Percentiles rank a stretch among this genome's conserved stretches.
These are phyloP conservation scores for Xylaria sp. DNA, from an alignment of 2,329 filamentous ascomycete genomes.

Conservation along the genomic window DNA sequence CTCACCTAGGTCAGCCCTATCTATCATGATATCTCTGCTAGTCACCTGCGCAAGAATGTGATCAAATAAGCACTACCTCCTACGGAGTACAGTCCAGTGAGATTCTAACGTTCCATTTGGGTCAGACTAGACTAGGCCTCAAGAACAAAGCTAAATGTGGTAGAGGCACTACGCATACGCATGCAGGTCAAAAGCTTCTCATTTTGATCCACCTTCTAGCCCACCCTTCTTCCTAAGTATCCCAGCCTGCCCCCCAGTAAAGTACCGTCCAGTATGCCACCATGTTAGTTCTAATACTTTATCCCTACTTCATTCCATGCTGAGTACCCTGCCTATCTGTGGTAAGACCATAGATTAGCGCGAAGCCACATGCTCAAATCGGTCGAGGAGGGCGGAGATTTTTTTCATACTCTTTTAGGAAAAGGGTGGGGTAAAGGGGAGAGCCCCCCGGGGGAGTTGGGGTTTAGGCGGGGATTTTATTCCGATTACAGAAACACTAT, in stretches of 20 bases:
- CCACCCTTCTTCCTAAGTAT: too few relatives aligned
- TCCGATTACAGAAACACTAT: too few relatives aligned
- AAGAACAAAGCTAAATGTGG: background rate
- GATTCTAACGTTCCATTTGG: background rate
- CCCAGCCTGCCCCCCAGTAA: too few relatives aligned
- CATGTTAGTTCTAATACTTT: background rate
- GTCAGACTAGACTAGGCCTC: too few relatives aligned
- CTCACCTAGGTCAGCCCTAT: background rate
- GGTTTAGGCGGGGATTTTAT: too few relatives aligned
- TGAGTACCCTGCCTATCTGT: background rate
- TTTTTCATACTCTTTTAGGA: background rate
- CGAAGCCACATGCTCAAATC: background rate
- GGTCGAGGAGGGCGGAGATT: background rate
- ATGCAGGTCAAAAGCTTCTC: too few relatives aligned
- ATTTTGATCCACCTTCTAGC: too few relatives aligned
- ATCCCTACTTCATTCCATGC: background rate
- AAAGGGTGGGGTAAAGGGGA: background rate
- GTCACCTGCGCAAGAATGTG: background rate
- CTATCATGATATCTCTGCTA: background rate
- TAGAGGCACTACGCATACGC: background rate
- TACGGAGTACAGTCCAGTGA: background rate
- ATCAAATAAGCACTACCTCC: slow-evolving; percentile 6
- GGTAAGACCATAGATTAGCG: background rate
- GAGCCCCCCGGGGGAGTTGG: too few relatives aligned
- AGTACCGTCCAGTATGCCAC: background rate